These are phyloP conservation scores for Alternaria conjuncta DNA, from an alignment of 2,329 filamentous ascomycete species.

Conservation along the genomic window DNA sequence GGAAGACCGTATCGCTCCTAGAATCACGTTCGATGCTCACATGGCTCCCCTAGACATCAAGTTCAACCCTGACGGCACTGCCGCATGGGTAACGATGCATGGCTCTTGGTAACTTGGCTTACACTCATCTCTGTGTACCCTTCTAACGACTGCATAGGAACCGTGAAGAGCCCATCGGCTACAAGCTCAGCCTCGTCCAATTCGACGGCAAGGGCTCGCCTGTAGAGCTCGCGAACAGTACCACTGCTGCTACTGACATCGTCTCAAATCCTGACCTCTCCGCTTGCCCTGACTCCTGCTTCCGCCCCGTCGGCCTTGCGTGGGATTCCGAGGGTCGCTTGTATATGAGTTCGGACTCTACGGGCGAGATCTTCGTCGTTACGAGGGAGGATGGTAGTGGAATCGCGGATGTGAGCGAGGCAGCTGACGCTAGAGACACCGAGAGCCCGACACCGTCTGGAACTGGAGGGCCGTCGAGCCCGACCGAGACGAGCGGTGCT, in stretches of 20 bases:
- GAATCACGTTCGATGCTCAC: slow-evolving; percentile 69
- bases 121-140: background rate
- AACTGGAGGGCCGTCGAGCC: background rate
- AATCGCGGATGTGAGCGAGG: slow-evolving; percentile 31
- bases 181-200: slow-evolving; percentile 57
- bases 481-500: slow-evolving; percentile 5
- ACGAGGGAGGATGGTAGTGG: slow-evolving; percentile 39
- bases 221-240: slow-evolving; percentile 54
- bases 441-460: slow-evolving; percentile 16
- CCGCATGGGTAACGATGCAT: slow-evolving; percentile 73
- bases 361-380: slow-evolving; percentile 69
- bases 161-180: slow-evolving; percentile 56
- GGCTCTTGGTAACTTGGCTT: slow-evolving; percentile 65
- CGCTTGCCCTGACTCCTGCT: slow-evolving; percentile 63
- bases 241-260: slow-evolving; percentile 58
- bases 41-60: slow-evolving; percentile 75
- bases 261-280: slow-evolving; percentile 62
- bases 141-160: slow-evolving; percentile 45
- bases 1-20: slow-evolving; percentile 49
- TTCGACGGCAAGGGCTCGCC: slow-evolving; percentile 57
- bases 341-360: slow-evolving; percentile 68
- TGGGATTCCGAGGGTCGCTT: slow-evolving; percentile 60
- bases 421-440: slow-evolving; percentile 18
- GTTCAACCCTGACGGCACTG: slow-evolving; percentile 64
- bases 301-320: slow-evolving; percentile 67